Conservation (phyloP, 805 yeast species). For the Monosporozyma servazzii region DNA sequence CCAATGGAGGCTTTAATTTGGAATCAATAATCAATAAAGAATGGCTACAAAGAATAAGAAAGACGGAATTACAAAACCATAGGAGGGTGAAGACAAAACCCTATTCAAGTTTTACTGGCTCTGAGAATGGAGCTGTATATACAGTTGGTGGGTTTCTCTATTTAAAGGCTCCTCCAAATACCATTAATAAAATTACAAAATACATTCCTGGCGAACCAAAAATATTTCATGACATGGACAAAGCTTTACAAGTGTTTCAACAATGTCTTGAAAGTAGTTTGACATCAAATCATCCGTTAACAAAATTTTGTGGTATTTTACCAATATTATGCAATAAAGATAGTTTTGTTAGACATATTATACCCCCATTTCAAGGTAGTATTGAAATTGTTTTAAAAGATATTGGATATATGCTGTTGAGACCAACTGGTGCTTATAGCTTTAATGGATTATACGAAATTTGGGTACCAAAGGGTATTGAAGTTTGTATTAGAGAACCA, state of each 20-base stretch:
- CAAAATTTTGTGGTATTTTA: constrained; percentile 25
- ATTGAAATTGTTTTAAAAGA: constrained; percentile 58
- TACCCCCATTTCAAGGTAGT: constrained; percentile 65
- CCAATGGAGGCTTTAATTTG: constrained; percentile 14
- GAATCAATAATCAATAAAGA: constrained; percentile 24
- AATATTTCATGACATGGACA: constrained; percentile 26
- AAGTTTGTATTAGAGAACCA: constrained; percentile 47
- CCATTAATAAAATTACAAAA: constrained; percentile 41
- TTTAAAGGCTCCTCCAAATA: constrained; percentile 42
- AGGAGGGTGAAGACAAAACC: constrained; percentile 23
- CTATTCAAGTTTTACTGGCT: constrained; percentile 33
- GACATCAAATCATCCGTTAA: constrained; percentile 21
- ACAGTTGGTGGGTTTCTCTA: constrained; percentile 57
- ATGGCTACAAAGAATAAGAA: constrained; percentile 24
- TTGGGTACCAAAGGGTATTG: constrained; percentile 48
- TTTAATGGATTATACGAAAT: constrained; percentile 35
- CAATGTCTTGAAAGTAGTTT: constrained; percentile 13
- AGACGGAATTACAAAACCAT: constrained; percentile 27
- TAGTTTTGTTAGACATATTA: constrained; percentile 36
- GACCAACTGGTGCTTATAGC: constrained; percentile 44
- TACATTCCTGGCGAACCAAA: constrained; percentile 36
- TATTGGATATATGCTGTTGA: constrained; percentile 52
- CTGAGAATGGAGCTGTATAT: constrained; percentile 33
- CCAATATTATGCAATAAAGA: constrained; percentile 10
- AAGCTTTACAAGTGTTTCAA: constrained; percentile 27